A percentile compares a stretch with the other conserved stretches of the same genome.
Evolutionary conservation across 495 filamentous ascomycete species (phyloP).

Genomic region (Penicillium bialowiezense): DNA sequence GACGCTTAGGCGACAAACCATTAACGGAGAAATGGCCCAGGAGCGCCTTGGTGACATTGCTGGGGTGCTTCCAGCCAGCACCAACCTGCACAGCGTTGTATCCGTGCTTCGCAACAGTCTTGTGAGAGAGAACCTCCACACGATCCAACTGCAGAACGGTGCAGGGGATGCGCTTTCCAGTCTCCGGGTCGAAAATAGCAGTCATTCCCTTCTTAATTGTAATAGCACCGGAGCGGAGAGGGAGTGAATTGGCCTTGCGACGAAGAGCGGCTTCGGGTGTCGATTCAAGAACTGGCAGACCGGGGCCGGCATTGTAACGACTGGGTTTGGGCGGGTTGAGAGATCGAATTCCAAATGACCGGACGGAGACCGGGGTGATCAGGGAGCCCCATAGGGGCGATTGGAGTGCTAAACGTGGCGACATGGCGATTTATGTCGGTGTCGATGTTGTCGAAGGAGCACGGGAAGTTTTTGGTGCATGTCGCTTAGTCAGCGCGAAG

Average conservation of each 20-base stretch:
- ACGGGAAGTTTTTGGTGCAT: slow-evolving; percentile 23
- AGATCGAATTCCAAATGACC: slow-evolving; percentile 48
- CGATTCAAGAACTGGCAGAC: slow-evolving; percentile 57
- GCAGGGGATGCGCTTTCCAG: slow-evolving; percentile 76
- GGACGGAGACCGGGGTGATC: slow-evolving; percentile 19
- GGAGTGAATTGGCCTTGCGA: slow-evolving; percentile 72
- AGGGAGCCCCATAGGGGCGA: slow-evolving; percentile 21
- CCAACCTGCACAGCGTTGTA: slow-evolving; percentile 94
- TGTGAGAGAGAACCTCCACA: slow-evolving; percentile 81
- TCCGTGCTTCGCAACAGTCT: slow-evolving; percentile 75
- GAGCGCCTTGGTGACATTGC: slow-evolving; percentile 73
- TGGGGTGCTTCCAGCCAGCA: slow-evolving; percentile 68
- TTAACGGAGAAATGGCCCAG: slow-evolving; percentile 81
- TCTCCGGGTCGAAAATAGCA: slow-evolving; percentile 72
- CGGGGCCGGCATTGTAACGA: slow-evolving; percentile 44
- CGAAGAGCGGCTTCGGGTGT: slow-evolving; percentile 76
- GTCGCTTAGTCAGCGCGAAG: slow-evolving; percentile 14
- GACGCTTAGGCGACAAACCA: slow-evolving; percentile 75
- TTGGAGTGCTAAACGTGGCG: slow-evolving; percentile 34
- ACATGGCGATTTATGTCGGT: slow-evolving; percentile 24
- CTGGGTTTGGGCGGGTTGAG: slow-evolving; percentile 46
- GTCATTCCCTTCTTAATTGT: slow-evolving; percentile 95
- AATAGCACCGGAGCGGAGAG: slow-evolving; percentile 76
- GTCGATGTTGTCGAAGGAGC: slow-evolving; percentile 1
- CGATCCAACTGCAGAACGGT: slow-evolving; percentile 94